phyloP scores from a whole-genome alignment of 2,329 filamentous ascomycete genomes.

The Fusarium equiseti region DNA sequence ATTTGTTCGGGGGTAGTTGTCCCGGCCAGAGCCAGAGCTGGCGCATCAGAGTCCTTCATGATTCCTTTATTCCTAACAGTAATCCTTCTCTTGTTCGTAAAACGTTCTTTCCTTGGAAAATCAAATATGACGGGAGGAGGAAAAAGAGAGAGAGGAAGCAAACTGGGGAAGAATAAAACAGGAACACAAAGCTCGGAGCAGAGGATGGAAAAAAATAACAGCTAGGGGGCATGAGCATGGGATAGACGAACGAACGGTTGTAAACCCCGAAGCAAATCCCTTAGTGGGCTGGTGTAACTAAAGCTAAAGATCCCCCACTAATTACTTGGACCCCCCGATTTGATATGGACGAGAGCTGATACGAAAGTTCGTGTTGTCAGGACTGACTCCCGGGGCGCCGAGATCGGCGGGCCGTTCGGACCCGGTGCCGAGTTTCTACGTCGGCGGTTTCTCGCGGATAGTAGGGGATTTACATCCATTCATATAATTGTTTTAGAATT shows the following conservation, averaged over 20 bases:
- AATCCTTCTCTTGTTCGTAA: no score
- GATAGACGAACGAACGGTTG: constrained; percentile 1
- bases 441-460: constrained; percentile 31
- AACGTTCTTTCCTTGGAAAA: background rate
- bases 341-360: constrained; percentile 1
- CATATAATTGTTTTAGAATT: background rate
- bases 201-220: background rate
- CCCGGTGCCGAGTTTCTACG: constrained; percentile 20
- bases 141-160: constrained; percentile 4
- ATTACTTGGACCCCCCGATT: constrained; percentile 14
- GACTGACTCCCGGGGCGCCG: constrained; percentile 18
- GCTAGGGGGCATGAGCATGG: background rate
- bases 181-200: constrained; percentile 2
- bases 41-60: constrained; percentile 34
- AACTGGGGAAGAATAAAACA: background rate
- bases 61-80: background rate
- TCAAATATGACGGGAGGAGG: background rate
- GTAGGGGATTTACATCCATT: no score
- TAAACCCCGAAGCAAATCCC: constrained; percentile 22
- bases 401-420: constrained; percentile 33
- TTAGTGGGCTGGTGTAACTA: constrained; percentile 15
- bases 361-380: background rate
- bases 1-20: constrained; percentile 36
- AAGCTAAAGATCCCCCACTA: constrained; percentile 14
- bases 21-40: constrained; percentile 39